Evolutionary conservation across 495 filamentous ascomycete genomes (phyloP).

Genomic region (Aspergillus kassunensis): DNA sequence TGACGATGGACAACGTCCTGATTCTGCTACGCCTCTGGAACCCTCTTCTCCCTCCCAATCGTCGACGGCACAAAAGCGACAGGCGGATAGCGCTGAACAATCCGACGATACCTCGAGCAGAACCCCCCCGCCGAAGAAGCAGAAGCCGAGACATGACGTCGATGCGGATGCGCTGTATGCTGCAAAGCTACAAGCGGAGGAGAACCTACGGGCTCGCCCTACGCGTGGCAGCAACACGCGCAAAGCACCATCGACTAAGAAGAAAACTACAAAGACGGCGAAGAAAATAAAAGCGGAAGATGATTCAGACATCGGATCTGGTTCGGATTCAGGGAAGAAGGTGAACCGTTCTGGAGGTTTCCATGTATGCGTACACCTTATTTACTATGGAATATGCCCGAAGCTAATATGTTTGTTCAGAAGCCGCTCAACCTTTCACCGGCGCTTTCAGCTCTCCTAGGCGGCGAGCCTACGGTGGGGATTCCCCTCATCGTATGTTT

Average conservation of each 20-base stretch:
- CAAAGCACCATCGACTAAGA: conserved; percentile 55
- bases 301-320: conserved; percentile 68
- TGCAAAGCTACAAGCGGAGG: conserved; percentile 84
- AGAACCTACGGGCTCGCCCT: conserved; percentile 69
- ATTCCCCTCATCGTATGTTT: neutral
- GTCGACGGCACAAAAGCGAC: conserved; percentile 54
- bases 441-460: conserved; percentile 59
- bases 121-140: conserved; percentile 52
- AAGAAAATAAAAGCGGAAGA: conserved; percentile 73
- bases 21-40: conserved; percentile 37
- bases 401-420: conserved; percentile 28
- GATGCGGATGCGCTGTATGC: conserved; percentile 85
- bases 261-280: conserved; percentile 70
- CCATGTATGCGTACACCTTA: conserved; percentile 47
- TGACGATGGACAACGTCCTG: conserved; percentile 31
- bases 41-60: conserved; percentile 46
- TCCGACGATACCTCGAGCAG: conserved; percentile 39
- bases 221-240: conserved; percentile 63
- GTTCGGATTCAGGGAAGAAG: conserved; percentile 58
- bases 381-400: neutral
- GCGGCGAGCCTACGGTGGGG: conserved; percentile 57
- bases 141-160: conserved; percentile 47
- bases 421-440: conserved; percentile 65
- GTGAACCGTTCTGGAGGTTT: conserved; percentile 65
- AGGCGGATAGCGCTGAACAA: conserved; percentile 45